phyloP scores from a whole-genome alignment of 495 filamentous ascomycete genomes.

The Viridothelium virens region DNA sequence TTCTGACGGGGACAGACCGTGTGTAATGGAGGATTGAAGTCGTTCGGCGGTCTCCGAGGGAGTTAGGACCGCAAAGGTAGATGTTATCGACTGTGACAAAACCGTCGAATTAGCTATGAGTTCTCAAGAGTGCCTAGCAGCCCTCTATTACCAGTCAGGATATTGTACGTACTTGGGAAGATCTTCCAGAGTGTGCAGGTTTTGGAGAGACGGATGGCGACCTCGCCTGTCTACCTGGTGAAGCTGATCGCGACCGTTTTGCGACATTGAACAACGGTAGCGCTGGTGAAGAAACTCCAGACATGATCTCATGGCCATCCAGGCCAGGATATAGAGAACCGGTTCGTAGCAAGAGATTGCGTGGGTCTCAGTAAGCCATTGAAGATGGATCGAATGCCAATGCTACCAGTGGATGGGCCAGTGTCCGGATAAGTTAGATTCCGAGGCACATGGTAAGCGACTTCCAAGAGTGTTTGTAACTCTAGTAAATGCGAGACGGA shows the following conservation, averaged over 20 bases:
- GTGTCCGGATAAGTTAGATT: not conserved
- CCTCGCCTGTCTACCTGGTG: not conserved
- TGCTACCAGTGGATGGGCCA: not conserved
- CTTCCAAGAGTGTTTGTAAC: not conserved
- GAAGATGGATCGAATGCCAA: not conserved
- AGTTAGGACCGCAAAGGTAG: conserved; percentile 55
- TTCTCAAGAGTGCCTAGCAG: conserved; percentile 6
- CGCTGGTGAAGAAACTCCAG: conserved; percentile 49
- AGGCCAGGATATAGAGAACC: conserved; percentile 8
- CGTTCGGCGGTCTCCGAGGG: conserved; percentile 69
- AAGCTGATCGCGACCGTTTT: conserved; percentile 32
- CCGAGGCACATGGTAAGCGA: not conserved
- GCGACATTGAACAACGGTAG: conserved; percentile 50
- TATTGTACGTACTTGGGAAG: not conserved
- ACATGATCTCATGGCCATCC: conserved; percentile 42
- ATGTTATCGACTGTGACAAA: conserved; percentile 47
- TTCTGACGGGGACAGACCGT: conserved; percentile 73
- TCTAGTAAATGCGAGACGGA: not conserved
- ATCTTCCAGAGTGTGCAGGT: not conserved
- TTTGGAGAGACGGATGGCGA: conserved; percentile 6
- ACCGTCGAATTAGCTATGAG: not conserved
- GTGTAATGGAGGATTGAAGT: conserved; percentile 70
- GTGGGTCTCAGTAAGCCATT: conserved; percentile 3
- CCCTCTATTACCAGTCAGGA: not conserved
- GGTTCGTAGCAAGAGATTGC: not conserved